Base-by-base conservation (phyloP, 805 yeast species). In the Saccharomycopsis malanga region DNA sequence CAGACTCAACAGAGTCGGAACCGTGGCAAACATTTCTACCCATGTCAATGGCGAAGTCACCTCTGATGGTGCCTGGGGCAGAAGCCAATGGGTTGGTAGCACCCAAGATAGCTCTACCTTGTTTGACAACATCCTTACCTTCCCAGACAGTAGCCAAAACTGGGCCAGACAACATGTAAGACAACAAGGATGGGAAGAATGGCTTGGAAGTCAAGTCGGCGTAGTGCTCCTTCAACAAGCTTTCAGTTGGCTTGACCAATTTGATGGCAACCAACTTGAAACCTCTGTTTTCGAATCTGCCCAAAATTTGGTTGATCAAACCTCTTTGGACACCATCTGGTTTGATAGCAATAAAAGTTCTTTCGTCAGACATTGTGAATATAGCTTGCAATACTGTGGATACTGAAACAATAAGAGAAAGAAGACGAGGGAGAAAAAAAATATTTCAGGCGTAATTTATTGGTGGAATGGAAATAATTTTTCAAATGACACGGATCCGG, bases 291-390 rank as follows among this genome's bases (percentile, higher is more conserved):
- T 89, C 96, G 72, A 94, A 93, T 73, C 98, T 87, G 61, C 82
- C 76, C 60, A 93, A 68, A 76, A 93, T 89, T 60, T 84, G 77
- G 68, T 94, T 72, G 73, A 91, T 77, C 68, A 93, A 77, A 56
- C 98, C 98, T 76, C 99, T 87, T 79, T 93, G 98, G 79, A 93
- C 98, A 74, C 98, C 99, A 73, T 93, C 99, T 73, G 99, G 99
- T 53, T 85, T 85, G 66, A 85, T 81, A 58, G 94, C 94, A 74
- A 85, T 85, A 68, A 85, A 85, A 66, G 94, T 85, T 83, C 95
- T 83, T 73, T 85, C 94, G 73, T 69, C 57, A 46, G 51, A 25
- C 53, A 49, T 51, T 42, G 12, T 50, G 21, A 39, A 34, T 27
- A 27, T 27, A 9, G 12, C 7, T 27, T 27, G 7, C 7, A 12